These are phyloP conservation scores for Dendrocalamus latiflorus DNA, from an alignment of 202 grass and related monocot genomes.

Conservation along the genomic window DNA sequence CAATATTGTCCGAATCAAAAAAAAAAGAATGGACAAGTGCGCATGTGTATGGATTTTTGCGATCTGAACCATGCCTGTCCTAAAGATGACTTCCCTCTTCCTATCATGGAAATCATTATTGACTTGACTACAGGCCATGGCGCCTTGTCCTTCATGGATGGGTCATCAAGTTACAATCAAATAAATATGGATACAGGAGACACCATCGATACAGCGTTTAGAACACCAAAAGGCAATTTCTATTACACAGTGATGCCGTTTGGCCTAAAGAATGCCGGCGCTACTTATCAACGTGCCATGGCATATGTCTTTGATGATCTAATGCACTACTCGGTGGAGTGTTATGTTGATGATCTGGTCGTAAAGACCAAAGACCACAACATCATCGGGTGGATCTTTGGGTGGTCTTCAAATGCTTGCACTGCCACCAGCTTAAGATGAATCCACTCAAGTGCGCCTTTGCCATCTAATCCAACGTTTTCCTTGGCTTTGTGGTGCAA, in stretches of 20 bases:
- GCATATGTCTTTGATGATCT: neutral
- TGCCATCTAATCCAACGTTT: neutral
- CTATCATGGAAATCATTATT: neutral
- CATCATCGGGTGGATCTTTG: neutral
- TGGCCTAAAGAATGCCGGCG: neutral
- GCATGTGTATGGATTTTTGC: neutral
- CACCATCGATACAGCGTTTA: neutral
- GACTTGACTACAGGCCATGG: neutral
- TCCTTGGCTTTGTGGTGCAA: neutral
- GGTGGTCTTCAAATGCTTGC: neutral
- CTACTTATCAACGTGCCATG: no score
- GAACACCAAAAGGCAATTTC: neutral
- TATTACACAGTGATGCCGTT: neutral
- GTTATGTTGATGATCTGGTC: slow-evolving; percentile 2
- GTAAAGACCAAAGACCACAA: neutral
- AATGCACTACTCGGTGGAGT: neutral
- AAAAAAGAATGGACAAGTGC: slow-evolving; percentile 17
- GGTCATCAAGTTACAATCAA: neutral
- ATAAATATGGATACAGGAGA: neutral
- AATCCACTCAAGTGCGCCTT: neutral
- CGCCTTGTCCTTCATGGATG: slow-evolving; percentile 6
- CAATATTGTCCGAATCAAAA: neutral
- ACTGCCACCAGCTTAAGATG: neutral
- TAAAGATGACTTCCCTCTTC: neutral
- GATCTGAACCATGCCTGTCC: neutral